Base-by-base conservation (phyloP, 192 early-diverging fungal genomes). In the Kappamyces sp. region DNA sequence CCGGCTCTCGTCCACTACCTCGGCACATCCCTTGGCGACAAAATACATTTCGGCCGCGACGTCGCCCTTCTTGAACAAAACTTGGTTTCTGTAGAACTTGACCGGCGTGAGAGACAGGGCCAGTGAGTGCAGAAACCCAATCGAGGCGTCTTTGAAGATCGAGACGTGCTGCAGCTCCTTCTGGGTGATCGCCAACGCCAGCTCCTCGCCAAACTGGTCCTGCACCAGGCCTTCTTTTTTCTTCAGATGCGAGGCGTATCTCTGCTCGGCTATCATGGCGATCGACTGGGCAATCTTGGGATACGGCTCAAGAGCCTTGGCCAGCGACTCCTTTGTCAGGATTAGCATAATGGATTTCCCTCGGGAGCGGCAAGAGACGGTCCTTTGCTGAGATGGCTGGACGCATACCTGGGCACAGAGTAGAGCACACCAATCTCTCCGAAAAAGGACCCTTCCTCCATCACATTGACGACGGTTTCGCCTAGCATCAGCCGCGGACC, bases 381-480 rank as follows among this genome's bases (percentile, higher is more conserved):
- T 80, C 72, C 78, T 79, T 40, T 45, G 22, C 22, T 8, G 5
- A 14, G 15, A 35, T 47, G 1, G 2, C 3, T 49, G 12, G 49
- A 34, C 5, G 51, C 22, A 7, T 69, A 77, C 53, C 87, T 61
- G 0, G 86, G 83, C 15, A 89, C 78, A 9, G 76, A 76, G 62
- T 83, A 88, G 2, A 89, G 66, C 1, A 89, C 83, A 6, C 86
- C 87, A 22, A 89, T 85, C 58, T 89, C 87, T n/a, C 87, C 87
- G 60, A 89, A 89, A 67, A 88, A 89, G 31, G 76, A 79, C 45
- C 80, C 74, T 61, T 86, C 76, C 34, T 76, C 72, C 63, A 88
- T 74, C 33, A 76, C 65, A 59, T 74, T 74, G 46, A 76, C 57
- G 43, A 76, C 61, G 8, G 71, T 70, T 57, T 76, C 74, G 9